These are phyloP conservation scores for Cantharellus anzutake DNA, from an alignment of 768 basidiomycete genomes.

Conservation along the genomic window DNA sequence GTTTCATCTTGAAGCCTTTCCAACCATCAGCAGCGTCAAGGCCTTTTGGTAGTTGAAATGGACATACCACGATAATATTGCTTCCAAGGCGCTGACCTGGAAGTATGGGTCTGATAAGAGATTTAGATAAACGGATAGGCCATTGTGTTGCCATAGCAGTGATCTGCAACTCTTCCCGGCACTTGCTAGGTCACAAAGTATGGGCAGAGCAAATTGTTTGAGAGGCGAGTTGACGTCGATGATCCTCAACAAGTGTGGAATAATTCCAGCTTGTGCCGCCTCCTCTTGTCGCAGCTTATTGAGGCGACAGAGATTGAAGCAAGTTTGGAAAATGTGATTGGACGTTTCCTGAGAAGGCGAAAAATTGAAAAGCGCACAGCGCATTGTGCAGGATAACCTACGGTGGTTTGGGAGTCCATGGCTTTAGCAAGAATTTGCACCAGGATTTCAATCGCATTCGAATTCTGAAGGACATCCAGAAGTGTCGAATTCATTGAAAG, in stretches of 20 bases:
- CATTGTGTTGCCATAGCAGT: conserved; percentile 84
- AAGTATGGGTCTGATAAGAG: conserved; percentile 75
- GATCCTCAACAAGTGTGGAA: conserved; percentile 78
- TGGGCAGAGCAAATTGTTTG: conserved; percentile 92
- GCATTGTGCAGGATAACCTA: conserved; percentile 20
- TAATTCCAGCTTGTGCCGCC: conserved; percentile 86
- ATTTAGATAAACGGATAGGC: conserved; percentile 60
- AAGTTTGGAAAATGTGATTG: conserved; percentile 93
- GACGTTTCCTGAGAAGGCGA: conserved; percentile 58
- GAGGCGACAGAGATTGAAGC: conserved; percentile 87
- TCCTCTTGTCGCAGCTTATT: conserved; percentile 94
- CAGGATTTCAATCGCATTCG: conserved; percentile 86
- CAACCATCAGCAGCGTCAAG: not conserved
- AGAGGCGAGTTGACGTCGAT: conserved; percentile 79
- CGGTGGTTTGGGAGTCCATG: conserved; percentile 60
- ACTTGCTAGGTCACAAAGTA: conserved; percentile 88
- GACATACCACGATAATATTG: conserved; percentile 70
- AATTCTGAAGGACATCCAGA: conserved; percentile 87
- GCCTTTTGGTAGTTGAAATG: not conserved
- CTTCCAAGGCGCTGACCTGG: conserved; percentile 81
- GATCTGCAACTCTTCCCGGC: conserved; percentile 86
- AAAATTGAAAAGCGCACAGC: not conserved
- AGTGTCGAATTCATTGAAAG: conserved; percentile 83
- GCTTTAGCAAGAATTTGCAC: conserved; percentile 66
- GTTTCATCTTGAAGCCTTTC: conserved; percentile 88